Evolutionary conservation across 139 green algal species (phyloP).

Genomic region (Ulvella scutata): DNA sequence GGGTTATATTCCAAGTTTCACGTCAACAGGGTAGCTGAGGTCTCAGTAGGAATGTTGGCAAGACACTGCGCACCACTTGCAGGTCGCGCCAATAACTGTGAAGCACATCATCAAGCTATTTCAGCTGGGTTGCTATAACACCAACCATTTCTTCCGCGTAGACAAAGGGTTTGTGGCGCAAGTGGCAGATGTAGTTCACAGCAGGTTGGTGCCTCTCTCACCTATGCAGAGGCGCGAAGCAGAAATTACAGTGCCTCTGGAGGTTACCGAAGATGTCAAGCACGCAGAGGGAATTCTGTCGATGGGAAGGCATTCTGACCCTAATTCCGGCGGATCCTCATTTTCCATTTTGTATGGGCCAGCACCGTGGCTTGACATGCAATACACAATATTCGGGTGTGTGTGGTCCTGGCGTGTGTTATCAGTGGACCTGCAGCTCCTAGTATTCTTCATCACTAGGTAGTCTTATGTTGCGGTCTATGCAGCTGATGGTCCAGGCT

Average conservation of each 20-base stretch:
- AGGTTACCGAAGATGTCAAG: constrained; percentile 44
- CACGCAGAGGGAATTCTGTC: constrained; percentile 46
- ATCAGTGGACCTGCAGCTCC: too few relatives aligned
- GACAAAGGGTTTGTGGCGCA: constrained; percentile 92
- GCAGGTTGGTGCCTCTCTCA: constrained; percentile 31
- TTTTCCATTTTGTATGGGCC: constrained; percentile 75
- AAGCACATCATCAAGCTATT: constrained; percentile 60
- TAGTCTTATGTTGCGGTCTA: background rate
- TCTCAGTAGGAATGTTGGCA: too few relatives aligned
- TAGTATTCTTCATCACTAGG: too few relatives aligned
- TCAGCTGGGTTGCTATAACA: constrained; percentile 57
- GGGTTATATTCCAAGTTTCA: too few relatives aligned
- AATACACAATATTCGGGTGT: constrained; percentile 54
- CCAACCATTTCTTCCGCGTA: constrained; percentile 64
- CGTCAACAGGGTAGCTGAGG: too few relatives aligned
- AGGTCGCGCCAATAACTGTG: constrained; percentile 57
- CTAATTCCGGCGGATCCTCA: constrained; percentile 53
- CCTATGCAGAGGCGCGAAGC: constrained; percentile 23
- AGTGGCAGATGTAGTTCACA: constrained; percentile 37
- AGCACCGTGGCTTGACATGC: constrained; percentile 67
- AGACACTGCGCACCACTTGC: background rate
- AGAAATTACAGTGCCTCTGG: constrained; percentile 46
- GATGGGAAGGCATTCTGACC: constrained; percentile 68
- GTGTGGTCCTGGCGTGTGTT: too few relatives aligned
- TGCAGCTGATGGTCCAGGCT: too few relatives aligned